Base-by-base conservation (phyloP, 208 protist genomes). In the Blastocrithidia nonstop region DNA sequence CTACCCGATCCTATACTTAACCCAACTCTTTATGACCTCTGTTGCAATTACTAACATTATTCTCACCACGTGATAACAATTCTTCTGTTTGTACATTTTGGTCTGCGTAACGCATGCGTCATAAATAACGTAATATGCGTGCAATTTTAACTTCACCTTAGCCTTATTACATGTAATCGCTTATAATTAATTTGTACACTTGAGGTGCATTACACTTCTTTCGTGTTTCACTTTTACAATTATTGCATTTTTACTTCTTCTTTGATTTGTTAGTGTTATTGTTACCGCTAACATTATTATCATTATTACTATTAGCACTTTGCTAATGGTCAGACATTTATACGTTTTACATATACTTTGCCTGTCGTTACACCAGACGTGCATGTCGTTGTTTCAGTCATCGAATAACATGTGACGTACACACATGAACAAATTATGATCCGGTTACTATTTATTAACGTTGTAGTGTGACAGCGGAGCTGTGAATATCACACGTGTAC, bases 81-180 rank as follows among this genome's bases (percentile, higher is more conserved):
- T 83, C 69, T n/a, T 44, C 43, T 6, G 42, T 47, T 50, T 84
- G 85, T 15, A 32, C 52, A 9, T 58, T 58, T 24, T 32, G 45
- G 11, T 24, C 45, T n/a, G n/a, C n/a, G 15, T 54, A 26, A 9
- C 59, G 60, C 4, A 45, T 31, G 0, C 59, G 17, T 57, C 61
- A 83, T 0, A 79, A 17, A 9, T 49, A 46, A 15, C 66, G 72
- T 3, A 93, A 45, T 17, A 67, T 32, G 9, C 36, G 58, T 0
- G 67, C 38, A n/a, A 93, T 82, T 47, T 93, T 93, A 35, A 88
- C 50, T 56, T 93, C 83, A 7, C 83, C 83, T 41, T 93, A 78
- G 13, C 83, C 83, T 2, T 59, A 50, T 28, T 78, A 71, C 13
- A 41, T 32, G 40, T 70, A 81, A 19, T 62, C 54, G 26, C 60